Base-by-base conservation (phyloP, 2,329 filamentous ascomycete species). In the Xylariaceae sp. region DNA sequence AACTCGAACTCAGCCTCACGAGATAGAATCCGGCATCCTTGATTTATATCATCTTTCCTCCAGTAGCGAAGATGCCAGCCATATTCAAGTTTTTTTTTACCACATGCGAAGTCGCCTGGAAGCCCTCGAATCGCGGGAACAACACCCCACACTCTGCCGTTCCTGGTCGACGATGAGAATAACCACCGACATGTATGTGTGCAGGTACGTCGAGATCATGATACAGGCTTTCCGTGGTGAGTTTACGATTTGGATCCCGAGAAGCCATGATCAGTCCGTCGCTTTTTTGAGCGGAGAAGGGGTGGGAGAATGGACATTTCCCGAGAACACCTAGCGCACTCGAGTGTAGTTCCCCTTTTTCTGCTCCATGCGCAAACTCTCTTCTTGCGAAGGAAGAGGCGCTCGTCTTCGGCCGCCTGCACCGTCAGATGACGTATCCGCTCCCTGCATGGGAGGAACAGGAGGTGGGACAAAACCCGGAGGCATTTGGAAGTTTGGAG, bases 341-440 rank as follows among this genome's bases (percentile, higher is more conserved):
- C 75, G 64, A 13, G 77, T 83, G 54, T 80, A 83, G 48, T 81
- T 73, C 3, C 79, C 79, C 40, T 71, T 71, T 42, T 76, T 76
- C 71, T 91, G 88, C 64, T 91, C 87, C 62, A 84, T 79, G 52
- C 83, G 78, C 53, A 94, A 65, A 53, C 86, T 90, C 60, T 93
- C 89, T 58, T 87, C 81, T 64, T 94, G 89, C 59, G 87, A 90
- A 0, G 89, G 89, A 33, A 95, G 65, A 8, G 87, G 88, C 4
- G 77, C 87, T 46, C 85, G 74, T 15, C 80, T 61, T 34, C 61
- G 61, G 17, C 62, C 49, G 29, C 19, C 45, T 4, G 38, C 43
- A 15, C 32, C 15, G 16, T 54, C 51, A 15, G 53, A 40, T 13
- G 30, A n/a, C 30, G 15, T 32, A n/a, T 17, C 30, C 30, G 30